Conservation (phyloP, 805 yeast genomes). For the Starmerella etchellsii region DNA sequence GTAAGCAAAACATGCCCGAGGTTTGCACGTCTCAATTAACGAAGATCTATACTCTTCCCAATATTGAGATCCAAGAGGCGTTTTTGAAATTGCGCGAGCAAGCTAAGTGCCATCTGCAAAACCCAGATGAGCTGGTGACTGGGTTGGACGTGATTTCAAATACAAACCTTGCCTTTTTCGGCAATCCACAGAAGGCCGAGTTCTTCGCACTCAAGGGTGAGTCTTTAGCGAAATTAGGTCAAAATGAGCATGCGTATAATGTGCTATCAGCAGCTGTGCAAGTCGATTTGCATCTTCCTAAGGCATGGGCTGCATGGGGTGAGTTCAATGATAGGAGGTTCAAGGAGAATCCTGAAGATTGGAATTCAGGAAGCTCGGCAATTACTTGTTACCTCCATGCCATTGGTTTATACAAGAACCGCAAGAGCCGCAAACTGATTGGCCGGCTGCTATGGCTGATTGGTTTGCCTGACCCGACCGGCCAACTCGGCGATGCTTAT, state of each 20-base stretch:
- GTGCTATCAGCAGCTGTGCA: conserved; percentile 98
- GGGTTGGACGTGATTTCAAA: conserved; percentile 95
- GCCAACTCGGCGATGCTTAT: conserved; percentile 73
- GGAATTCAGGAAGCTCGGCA: conserved; percentile 81
- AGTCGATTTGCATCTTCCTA: conserved; percentile 82
- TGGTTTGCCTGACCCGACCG: conserved; percentile 74
- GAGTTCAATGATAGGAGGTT: conserved; percentile 79
- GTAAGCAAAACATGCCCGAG: conserved; percentile 92
- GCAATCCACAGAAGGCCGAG: conserved; percentile 95
- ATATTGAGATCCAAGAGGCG: conserved; percentile 96
- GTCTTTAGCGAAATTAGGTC: conserved; percentile 84
- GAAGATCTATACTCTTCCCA: conserved; percentile 88
- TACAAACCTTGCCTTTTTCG: conserved; percentile 90
- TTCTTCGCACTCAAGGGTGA: conserved; percentile 95
- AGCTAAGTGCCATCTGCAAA: conserved; percentile 94
- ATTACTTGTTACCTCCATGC: conserved; percentile 94
- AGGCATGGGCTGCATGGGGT: conserved; percentile 99
- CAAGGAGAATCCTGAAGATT: conserved; percentile 69
- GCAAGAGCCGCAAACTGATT: conserved; percentile 73
- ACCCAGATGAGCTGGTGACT: conserved; percentile 77
- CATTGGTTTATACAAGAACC: conserved; percentile 87
- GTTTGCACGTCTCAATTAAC: conserved; percentile 89
- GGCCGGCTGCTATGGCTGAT: conserved; percentile 90
- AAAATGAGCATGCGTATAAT: conserved; percentile 89
- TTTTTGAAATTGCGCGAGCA: conserved; percentile 90